Base-by-base conservation (phyloP, 108 stramenopile species). In the Asterionellopsis glacialis region DNA sequence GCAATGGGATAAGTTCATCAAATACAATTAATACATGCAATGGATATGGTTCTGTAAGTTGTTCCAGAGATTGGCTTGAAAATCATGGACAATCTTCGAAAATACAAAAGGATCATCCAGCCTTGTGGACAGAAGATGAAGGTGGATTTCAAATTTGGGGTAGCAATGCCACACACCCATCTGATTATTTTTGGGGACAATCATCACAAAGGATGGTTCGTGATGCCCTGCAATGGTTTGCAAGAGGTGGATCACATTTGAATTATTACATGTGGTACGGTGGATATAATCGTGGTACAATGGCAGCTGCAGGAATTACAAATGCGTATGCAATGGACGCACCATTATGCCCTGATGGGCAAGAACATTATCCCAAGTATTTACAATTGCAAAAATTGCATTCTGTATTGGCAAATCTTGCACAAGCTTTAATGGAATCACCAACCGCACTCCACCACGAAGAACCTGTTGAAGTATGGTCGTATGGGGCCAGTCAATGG, bases 191-290 rank as follows among this genome's bases (percentile, higher is more conserved):
- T 55, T 84, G 83, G 83, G 83, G 83, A 1, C 57, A 67, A 27
- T 70, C 79, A 9, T 65, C 83, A 19, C 51, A 68, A 21, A 52
- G 48, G 18, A 62, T 69, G 52, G 68, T 76, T 5, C 54, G 26
- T 12, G 58, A 79, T 42, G 70, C 55, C 9, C 25, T 77, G 62
- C 44, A 61, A 49, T 88, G 86, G 86, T 76, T 88, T 66, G 75
- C 80, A 19, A 59, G 78, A 24, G 86, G 86, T 11, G 86, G 86
- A 6, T 61, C 69, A 16, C 80, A 81, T 67, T 39, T 83, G 25
- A 81, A 87, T 55, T 79, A 80, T 45, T 83, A 83, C 67, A 83
- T 83, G 82, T 77, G 61, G 51, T 77, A 58, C 41, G 85, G 85
- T 44, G 75, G 74, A 6, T 74, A 76, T 65, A 80, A 73, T 57